Evolutionary conservation across 108 stramenopile species (phyloP), one percentile per base, ranked within the genome.

Genomic region (Cyclotella baltica): DNA sequence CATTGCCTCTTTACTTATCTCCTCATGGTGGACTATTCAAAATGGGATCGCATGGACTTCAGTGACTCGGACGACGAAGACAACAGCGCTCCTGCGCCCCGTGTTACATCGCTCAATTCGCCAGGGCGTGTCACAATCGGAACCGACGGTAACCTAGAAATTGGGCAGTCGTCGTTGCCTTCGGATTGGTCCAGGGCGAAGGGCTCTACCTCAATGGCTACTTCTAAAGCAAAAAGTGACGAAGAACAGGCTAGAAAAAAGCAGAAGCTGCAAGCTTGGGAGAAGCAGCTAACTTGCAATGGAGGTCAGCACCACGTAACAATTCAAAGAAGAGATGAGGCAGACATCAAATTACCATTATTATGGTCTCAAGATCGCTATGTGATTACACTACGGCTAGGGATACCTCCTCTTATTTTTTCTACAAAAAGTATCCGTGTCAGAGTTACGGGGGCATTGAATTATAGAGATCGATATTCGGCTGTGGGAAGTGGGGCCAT

Each of bases 41-140:
- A 83, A 58, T 83, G 83, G 83, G 76, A 83, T 70, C 76, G 59
- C 59, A 77, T 83, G 76, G 76, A 77, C 37, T 77, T 73, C 62
- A 62, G 76, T 35, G 73, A 74, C 62, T 76, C 77, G n/a, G 67
- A 74, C 33, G 66, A 83, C n/a, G 72, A 68, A 31, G 55, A 57
- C 50, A 0, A 53, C 31, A 57, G 37, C 23, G 30, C 38, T 19
- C 37, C 22, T 20, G 46, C 46, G 0, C 83, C 83, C 20, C 72
- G 72, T 16, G 76, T 83, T 4, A 83, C 83, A 37, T 83, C 83
- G 0, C 53, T 83, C n/a, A 56, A 73, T 68, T n/a, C 63, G 23
- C 83, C 83, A 5, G 83, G 83, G 3, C 61, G 76, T 57, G 83
- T 83, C 35, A 77, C 72, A 55, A 76, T 83, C 52, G 71, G 83